phyloP scores from a whole-genome alignment of 179 eudicot species.

The Silene noctiflora region DNA sequence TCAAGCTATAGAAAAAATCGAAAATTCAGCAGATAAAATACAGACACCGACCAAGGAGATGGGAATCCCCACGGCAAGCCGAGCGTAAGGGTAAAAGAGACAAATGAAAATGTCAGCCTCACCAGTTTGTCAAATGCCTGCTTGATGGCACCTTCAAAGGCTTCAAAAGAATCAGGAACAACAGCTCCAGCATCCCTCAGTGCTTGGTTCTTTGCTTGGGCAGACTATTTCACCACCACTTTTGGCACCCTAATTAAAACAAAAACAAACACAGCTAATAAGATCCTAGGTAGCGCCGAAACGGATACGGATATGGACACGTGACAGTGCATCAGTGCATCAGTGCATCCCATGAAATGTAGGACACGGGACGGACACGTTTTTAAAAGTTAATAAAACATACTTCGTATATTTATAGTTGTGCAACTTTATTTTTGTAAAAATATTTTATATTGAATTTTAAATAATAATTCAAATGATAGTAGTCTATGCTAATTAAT shows the following conservation, averaged over 20 bases:
- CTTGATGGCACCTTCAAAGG: constrained; percentile 73
- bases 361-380: too few relatives aligned
- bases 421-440: too few relatives aligned
- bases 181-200: constrained; percentile 87
- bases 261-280: too few relatives aligned
- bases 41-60: neutral
- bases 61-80: neutral
- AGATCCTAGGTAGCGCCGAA: too few relatives aligned
- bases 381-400: too few relatives aligned
- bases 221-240: constrained; percentile 97
- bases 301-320: too few relatives aligned
- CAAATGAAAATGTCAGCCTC: constrained; percentile 15
- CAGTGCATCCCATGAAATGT: too few relatives aligned
- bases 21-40: neutral
- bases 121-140: constrained; percentile 88
- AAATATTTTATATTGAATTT: too few relatives aligned
- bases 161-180: constrained; percentile 96
- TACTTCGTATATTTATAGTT: too few relatives aligned
- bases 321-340: too few relatives aligned
- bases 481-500: too few relatives aligned
- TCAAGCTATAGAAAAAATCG: constrained; percentile 42
- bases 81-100: neutral
- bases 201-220: constrained; percentile 98
- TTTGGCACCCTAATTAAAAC: constrained; percentile 56
- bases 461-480: too few relatives aligned